A percentile compares a stretch with the other conserved stretches of the same genome.
Evolutionary conservation across 1,284 basidiomycete species (phyloP).

Genomic region (Tranzscheliella williamsii): DNA sequence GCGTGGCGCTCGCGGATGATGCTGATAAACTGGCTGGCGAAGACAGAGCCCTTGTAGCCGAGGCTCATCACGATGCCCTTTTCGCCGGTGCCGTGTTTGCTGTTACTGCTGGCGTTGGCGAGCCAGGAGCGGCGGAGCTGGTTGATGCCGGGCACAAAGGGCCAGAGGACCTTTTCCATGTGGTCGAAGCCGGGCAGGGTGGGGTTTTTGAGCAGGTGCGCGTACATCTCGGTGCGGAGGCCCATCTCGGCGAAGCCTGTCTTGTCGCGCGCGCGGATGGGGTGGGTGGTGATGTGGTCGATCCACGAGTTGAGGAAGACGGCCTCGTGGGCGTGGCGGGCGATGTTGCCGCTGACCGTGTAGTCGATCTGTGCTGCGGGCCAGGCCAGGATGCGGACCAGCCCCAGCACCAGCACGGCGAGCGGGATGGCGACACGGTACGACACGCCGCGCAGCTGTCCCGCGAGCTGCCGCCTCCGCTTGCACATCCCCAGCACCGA

Average conservation of each 20-base stretch:
- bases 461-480: no score
- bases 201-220: constrained; percentile 32
- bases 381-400: constrained; percentile 2
- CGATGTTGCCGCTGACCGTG: constrained; percentile 14
- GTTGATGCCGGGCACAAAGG: constrained; percentile 39
- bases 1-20: constrained; percentile 33
- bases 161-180: constrained; percentile 39
- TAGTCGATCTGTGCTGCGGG: constrained; percentile 6
- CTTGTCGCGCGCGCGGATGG: constrained; percentile 31
- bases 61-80: constrained; percentile 39
- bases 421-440: constrained; percentile 8
- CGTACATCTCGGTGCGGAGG: constrained; percentile 36
- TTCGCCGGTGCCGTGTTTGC: neutral
- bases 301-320: constrained; percentile 35
- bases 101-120: neutral
- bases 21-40: constrained; percentile 39
- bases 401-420: constrained; percentile 4
- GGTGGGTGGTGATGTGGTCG: constrained; percentile 33
- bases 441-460: no score
- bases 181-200: constrained; percentile 32
- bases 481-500: no score
- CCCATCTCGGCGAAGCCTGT: constrained; percentile 43
- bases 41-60: constrained; percentile 28
- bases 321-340: constrained; percentile 15
- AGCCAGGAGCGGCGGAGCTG: constrained; percentile 26